Evolutionary conservation across 2,329 filamentous ascomycete species (phyloP).

Genomic region (Sporothrix globosa): DNA sequence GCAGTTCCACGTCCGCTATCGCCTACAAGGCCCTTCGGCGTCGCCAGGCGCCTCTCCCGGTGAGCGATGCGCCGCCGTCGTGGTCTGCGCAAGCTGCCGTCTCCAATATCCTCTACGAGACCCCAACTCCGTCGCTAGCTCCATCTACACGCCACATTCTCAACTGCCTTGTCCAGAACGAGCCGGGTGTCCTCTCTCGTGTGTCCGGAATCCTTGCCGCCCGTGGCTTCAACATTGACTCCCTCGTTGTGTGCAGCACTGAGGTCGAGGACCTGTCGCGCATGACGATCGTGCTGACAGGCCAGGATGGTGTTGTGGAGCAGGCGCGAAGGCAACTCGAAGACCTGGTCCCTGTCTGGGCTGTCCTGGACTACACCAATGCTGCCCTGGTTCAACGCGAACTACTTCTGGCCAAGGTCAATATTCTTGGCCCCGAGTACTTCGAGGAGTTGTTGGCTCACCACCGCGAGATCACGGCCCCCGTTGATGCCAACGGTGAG

Average conservation of each 20-base stretch:
- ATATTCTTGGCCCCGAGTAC: slow-evolving; percentile 94
- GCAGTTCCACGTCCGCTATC: slow-evolving; percentile 85
- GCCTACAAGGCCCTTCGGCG: slow-evolving; percentile 97
- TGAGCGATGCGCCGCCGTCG: slow-evolving; percentile 71
- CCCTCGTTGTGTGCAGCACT: slow-evolving; percentile 94
- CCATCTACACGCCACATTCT: slow-evolving; percentile 94
- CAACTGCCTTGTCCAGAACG: slow-evolving; percentile 98
- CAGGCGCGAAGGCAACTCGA: slow-evolving; percentile 94
- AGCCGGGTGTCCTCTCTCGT: slow-evolving; percentile 94
- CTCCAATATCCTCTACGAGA: slow-evolving; percentile 98
- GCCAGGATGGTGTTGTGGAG: slow-evolving; percentile 95
- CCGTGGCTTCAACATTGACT: slow-evolving; percentile 98
- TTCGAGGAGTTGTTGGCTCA: slow-evolving; percentile 96
- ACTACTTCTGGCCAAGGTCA: slow-evolving; percentile 92
- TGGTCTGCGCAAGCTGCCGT: slow-evolving; percentile 94
- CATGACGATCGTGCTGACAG: slow-evolving; percentile 97
- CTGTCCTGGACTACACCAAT: slow-evolving; percentile 92
- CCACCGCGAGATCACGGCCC: slow-evolving; percentile 79
- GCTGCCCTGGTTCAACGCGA: slow-evolving; percentile 94
- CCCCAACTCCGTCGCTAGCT: slow-evolving; percentile 76
- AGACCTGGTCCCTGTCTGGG: slow-evolving; percentile 97
- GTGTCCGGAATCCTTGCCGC: slow-evolving; percentile 96
- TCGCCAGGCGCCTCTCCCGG: slow-evolving; percentile 81
- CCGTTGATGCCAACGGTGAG: slow-evolving; percentile 53
- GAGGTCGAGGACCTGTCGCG: slow-evolving; percentile 95